Evolutionary conservation across 768 basidiomycete species (phyloP), one percentile per base, ranked within the genome.

Genomic region (Tubosaeta brunneosetosa): DNA sequence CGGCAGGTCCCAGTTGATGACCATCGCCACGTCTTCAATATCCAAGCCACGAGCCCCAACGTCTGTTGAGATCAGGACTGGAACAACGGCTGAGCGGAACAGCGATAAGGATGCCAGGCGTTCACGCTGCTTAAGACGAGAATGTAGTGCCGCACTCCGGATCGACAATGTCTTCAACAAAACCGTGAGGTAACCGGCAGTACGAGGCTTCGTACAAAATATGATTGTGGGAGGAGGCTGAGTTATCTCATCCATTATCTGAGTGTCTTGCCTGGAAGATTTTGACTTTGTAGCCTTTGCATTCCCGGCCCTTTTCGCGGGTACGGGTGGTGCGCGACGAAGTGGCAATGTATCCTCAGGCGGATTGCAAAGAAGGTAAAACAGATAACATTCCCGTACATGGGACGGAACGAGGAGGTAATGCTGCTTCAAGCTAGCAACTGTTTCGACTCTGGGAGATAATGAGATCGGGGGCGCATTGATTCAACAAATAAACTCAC

Each of bases 1-100:
- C 13, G 97, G 97, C 56, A 97, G 74, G 68, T 99, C 95, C 94
- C 94, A 99, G 58, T 99, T 98, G 52, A 99, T 77, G 17, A 99
- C 92, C 75, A 97, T 83, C 11, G 90, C 93, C 11, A 99, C 94
- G 59, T 94, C 91, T 55, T 92, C 92, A 51, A 98, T 95, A 71
- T 98, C 97, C 53, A 99, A 72, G 29, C 97, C 97, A 62, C 97
- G 85, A 17, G 90, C 88, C 14, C 92, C 97, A 31, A 99, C 95
- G 66, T 97, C 95, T 8, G 95, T 98, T 29, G 89, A 91, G 43
- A 99, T 80, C 44, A 99, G 76, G 41, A 99, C 90, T 0, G 94
- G 94, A 36, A 97, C 84, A 45, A 93, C 82, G 16, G 79, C 84
- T 0, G 90, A 83, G 49, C 91, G 83, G 74, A 98, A 99, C 33